Evolutionary conservation across 2,329 filamentous ascomycete genomes (phyloP).

Genomic region (Botrytis elliptica): DNA sequence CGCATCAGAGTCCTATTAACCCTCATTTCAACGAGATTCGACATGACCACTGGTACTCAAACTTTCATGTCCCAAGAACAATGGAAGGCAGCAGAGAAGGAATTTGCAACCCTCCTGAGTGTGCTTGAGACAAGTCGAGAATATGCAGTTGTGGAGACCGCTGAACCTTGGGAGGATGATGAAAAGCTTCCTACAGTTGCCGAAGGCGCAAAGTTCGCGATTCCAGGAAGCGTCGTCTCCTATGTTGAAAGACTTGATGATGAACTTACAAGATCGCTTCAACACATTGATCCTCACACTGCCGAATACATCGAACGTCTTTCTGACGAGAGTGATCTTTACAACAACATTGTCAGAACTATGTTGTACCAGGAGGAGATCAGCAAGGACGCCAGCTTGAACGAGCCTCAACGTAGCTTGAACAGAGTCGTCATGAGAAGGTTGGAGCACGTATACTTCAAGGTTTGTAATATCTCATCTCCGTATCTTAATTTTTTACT

Average conservation of each 20-base stretch:
- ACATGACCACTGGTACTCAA: conserved; percentile 75
- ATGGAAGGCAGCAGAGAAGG: conserved; percentile 92
- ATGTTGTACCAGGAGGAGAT: conserved; percentile 86
- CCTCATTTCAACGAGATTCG: conserved; percentile 90
- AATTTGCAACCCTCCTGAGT: conserved; percentile 74
- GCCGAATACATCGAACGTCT: conserved; percentile 97
- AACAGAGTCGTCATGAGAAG: conserved; percentile 94
- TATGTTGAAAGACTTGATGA: conserved; percentile 95
- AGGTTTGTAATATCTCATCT: conserved; percentile 52
- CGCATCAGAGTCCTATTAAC: conserved; percentile 88
- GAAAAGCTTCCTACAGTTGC: conserved; percentile 82
- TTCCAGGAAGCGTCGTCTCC: conserved; percentile 91
- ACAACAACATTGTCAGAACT: conserved; percentile 87
- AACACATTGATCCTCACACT: conserved; percentile 96
- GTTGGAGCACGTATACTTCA: conserved; percentile 98
- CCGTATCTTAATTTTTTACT: conserved; percentile 25
- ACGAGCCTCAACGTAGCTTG: conserved; percentile 78
- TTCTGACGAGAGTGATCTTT: conserved; percentile 84
- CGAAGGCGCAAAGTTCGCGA: conserved; percentile 76
- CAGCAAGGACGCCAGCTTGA: conserved; percentile 65
- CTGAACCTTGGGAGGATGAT: conserved; percentile 98
- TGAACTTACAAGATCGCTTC: conserved; percentile 93
- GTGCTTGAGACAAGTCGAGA: conserved; percentile 77
- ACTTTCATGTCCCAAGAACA: conserved; percentile 91
- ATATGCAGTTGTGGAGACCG: conserved; percentile 83